Base-by-base conservation (phyloP, 805 yeast species). In the Candida hungchunana region DNA sequence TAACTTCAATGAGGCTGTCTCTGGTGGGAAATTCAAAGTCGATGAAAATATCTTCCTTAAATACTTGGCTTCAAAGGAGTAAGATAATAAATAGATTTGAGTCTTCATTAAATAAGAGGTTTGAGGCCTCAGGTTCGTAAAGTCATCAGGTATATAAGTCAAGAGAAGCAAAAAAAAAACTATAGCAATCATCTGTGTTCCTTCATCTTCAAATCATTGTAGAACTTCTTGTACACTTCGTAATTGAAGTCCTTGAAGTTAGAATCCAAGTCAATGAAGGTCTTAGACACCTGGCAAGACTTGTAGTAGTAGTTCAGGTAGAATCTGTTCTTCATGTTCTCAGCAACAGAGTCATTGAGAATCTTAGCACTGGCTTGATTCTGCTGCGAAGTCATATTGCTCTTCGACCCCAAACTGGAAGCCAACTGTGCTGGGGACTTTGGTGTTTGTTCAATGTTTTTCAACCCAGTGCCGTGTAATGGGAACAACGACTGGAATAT, bases 401-500 rank as follows among this genome's bases (percentile, higher is more conserved):
- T 34, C 27, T 34, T 34, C 3, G 35, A 7, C 9, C 40, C 39
- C 26, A 43, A 26, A 2, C 35, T 18, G 4, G 43, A 20, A 3
- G 42, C 40, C 29, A 45, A 18, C 36, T 32, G 37, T 9, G 51
- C 37, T 17, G 43, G 37, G 32, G 56, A 39, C 13, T 40, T 32
- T 12, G 52, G 39, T 12, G 59, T 36, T 7, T 39, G 37, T 29
- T 47, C 54, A 19, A 46, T 46, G 31, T 48, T 55, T 22, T 43
- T 31, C 31, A 52, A 29, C 2, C 47, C 53, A 20, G 37, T 59
- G 32, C 52, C 52, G 36, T 58, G 43, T 46, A 82, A 72, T 31
- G 96, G 96, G 62, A 87, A 67, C 51, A 80, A 53, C 31, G 71
- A 75, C 59, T 90, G 95, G 61, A 90, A 79, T 22, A 93, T 62